Evolutionary conservation across 2,329 filamentous ascomycete genomes (phyloP).

Genomic region (Cyphellophora attinorum): DNA sequence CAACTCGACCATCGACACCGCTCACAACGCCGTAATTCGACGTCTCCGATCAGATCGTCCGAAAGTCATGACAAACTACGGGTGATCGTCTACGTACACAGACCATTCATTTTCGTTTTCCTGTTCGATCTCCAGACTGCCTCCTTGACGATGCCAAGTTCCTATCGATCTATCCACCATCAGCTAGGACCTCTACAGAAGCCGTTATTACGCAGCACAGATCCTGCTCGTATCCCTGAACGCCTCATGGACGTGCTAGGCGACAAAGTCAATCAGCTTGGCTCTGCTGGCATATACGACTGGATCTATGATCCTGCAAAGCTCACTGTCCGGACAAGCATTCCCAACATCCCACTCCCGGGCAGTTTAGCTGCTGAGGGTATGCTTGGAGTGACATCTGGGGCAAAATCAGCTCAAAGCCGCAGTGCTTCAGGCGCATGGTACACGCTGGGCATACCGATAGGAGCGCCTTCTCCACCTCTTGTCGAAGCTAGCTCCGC

Average conservation of each 20-base stretch:
- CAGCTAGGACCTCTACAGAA: slow-evolving; percentile 39
- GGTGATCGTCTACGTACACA: slow-evolving; percentile 24
- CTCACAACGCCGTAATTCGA: not conserved
- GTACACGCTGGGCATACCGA: slow-evolving; percentile 5
- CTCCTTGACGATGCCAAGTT: slow-evolving; percentile 29
- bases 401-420: not conserved
- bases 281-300: slow-evolving; percentile 39
- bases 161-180: slow-evolving; percentile 40
- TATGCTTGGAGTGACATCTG: slow-evolving; percentile 6
- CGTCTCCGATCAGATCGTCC: not conserved
- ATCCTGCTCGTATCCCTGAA: slow-evolving; percentile 29
- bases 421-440: slow-evolving; percentile 10
- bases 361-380: slow-evolving; percentile 22
- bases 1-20: slow-evolving; percentile 15
- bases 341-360: slow-evolving; percentile 54
- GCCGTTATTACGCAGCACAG: slow-evolving; percentile 36
- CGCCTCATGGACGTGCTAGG: slow-evolving; percentile 20
- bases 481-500: not conserved
- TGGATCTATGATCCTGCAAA: slow-evolving; percentile 51
- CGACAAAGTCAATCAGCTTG: not conserved
- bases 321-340: slow-evolving; percentile 49
- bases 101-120: slow-evolving; percentile 43
- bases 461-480: slow-evolving; percentile 11
- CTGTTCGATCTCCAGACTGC: slow-evolving; percentile 35
- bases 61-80: slow-evolving; percentile 8